Evolutionary conservation across 1,139 yeast genomes (phyloP).

Genomic region (Scheffersomyces cryptocercus): DNA sequence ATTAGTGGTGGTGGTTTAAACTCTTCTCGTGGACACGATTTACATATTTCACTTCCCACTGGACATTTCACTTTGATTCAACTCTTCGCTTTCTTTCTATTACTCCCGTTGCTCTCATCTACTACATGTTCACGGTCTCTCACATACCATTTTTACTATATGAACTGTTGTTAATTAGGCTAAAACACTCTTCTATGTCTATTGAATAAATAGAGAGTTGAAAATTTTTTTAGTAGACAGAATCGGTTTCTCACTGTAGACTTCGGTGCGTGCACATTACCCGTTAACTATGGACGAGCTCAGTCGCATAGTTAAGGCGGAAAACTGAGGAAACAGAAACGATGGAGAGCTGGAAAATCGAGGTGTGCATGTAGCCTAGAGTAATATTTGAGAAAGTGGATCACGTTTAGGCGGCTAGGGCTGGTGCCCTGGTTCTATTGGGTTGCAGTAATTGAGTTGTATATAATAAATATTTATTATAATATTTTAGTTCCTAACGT

Average conservation of each 20-base stretch:
- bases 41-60: too few species aligned
- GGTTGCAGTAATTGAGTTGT: neutral
- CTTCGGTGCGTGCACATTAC: neutral
- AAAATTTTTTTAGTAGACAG: slow-evolving; percentile 13
- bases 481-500: too few species aligned
- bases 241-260: neutral
- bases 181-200: neutral
- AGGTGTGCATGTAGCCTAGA: neutral
- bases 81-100: neutral
- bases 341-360: too few species aligned
- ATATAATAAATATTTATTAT: too few species aligned
- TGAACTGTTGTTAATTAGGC: slow-evolving; percentile 16
- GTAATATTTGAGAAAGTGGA: neutral
- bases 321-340: neutral
- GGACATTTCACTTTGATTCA: too few species aligned
- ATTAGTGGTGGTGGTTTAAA: too few species aligned
- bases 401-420: slow-evolving; percentile 6
- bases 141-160: slow-evolving; percentile 26
- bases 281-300: neutral
- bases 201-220: slow-evolving; percentile 5
- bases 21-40: too few species aligned
- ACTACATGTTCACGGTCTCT: neutral
- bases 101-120: neutral
- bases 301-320: neutral
- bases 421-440: slow-evolving; percentile 8